phyloP scores from a whole-genome alignment of 352 stramenopile species.

The Globisporangium cederbergense region DNA sequence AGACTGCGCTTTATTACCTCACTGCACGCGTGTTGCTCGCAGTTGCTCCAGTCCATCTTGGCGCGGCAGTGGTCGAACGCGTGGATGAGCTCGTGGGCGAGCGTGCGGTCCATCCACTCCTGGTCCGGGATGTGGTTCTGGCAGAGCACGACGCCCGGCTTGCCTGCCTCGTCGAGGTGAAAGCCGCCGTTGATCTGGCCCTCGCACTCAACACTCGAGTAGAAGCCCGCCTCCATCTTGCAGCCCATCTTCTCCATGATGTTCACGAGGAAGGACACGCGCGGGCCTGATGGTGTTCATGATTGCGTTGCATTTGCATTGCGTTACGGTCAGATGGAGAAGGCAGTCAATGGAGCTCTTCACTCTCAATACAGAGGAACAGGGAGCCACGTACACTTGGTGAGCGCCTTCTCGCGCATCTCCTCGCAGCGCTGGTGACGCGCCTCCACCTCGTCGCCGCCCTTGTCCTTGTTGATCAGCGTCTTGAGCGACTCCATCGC shows the following conservation, averaged over 20 bases:
- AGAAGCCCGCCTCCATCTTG: slow-evolving; percentile 69
- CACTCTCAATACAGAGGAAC: background rate
- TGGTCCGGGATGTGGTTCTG: slow-evolving; percentile 91
- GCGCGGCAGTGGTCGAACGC: slow-evolving; percentile 92
- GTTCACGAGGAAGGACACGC: slow-evolving; percentile 77
- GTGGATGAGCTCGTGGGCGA: slow-evolving; percentile 93
- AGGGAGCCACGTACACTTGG: slow-evolving; percentile 52
- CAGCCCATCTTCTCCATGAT: slow-evolving; percentile 88
- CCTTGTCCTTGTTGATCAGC: slow-evolving; percentile 40
- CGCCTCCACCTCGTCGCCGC: slow-evolving; percentile 32
- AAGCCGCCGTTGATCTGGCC: slow-evolving; percentile 87
- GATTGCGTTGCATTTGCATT: background rate
- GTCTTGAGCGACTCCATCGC: slow-evolving; percentile 74
- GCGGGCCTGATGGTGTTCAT: slow-evolving; percentile 41
- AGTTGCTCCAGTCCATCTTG: slow-evolving; percentile 92
- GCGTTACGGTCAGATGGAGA: background rate
- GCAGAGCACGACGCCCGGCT: slow-evolving; percentile 82
- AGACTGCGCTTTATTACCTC: slow-evolving; percentile 45
- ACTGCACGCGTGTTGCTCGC: slow-evolving; percentile 90
- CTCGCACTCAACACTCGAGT: slow-evolving; percentile 79
- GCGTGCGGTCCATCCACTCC: slow-evolving; percentile 90
- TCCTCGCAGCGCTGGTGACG: slow-evolving; percentile 54
- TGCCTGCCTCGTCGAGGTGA: slow-evolving; percentile 69
- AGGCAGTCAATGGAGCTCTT: background rate
- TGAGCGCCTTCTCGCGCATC: slow-evolving; percentile 65